Evolutionary conservation across 208 protist genomes (phyloP).

Genomic region (Endotrypanum monterogeii): DNA sequence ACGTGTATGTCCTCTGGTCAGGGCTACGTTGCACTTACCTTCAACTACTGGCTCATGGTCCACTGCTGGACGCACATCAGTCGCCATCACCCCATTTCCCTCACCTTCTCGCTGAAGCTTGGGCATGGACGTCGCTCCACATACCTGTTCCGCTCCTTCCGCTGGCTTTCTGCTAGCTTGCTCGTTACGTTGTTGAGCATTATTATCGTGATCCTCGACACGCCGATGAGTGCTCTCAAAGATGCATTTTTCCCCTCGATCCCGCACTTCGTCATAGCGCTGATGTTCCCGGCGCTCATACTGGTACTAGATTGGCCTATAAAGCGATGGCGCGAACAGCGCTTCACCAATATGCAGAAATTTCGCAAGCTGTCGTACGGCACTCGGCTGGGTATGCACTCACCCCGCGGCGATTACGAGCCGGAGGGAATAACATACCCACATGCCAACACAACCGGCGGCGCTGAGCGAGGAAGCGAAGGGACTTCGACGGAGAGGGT

Average conservation of each 20-base stretch:
- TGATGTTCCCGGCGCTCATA: conserved; percentile 72
- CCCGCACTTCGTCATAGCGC: conserved; percentile 55
- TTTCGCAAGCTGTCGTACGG: conserved; percentile 88
- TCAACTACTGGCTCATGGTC: conserved; percentile 91
- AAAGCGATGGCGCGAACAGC: conserved; percentile 79
- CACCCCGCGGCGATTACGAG: conserved; percentile 89
- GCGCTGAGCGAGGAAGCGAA: neutral
- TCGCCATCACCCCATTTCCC: conserved; percentile 76
- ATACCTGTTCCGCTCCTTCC: conserved; percentile 76
- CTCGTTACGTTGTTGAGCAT: conserved; percentile 62
- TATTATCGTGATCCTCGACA: conserved; percentile 53
- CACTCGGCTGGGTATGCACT: conserved; percentile 93
- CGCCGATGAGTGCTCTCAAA: conserved; percentile 23
- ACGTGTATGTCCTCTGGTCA: conserved; percentile 56
- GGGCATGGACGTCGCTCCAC: conserved; percentile 66
- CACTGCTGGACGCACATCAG: conserved; percentile 92
- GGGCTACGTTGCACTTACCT: conserved; percentile 79
- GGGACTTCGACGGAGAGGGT: conserved; percentile 11
- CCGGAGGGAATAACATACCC: conserved; percentile 66
- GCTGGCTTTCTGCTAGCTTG: conserved; percentile 61
- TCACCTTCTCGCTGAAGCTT: conserved; percentile 68
- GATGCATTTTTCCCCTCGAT: conserved; percentile 65
- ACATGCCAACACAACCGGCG: conserved; percentile 6
- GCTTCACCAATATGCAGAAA: conserved; percentile 88
- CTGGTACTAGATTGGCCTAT: conserved; percentile 78